Evolutionary conservation across 805 yeast species (phyloP), one percentile per base, ranked within the genome.

Genomic region (Starmera pachycereana): DNA sequence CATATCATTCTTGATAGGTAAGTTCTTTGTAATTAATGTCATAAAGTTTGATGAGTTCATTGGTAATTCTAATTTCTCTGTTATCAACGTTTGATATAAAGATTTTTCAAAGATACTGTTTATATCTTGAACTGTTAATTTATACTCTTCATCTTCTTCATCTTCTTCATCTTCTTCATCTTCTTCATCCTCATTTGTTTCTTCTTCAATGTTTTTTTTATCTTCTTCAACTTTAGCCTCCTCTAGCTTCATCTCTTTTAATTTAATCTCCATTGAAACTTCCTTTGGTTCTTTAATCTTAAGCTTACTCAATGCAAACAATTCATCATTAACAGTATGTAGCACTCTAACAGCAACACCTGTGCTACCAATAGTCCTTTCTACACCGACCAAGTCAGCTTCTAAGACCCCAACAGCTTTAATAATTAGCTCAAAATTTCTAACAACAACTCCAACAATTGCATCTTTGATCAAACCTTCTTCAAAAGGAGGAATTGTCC

Each of bases 331-430:
- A 13, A 72, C 57, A 29, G 69, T 69, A 50, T 87, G 95, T n/a
- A 76, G 49, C 5, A 87, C 63, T 37, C 72, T 68, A 1, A 89
- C 94, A 0, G 92, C 96, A 28, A 82, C 75, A 11, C 97, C 98
- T 12, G 70, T 69, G 12, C 71, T 65, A 0, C 87, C 88, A n/a
- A 70, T 59, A 1, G 75, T 81, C 3, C 65, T 53, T 33, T 62
- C 58, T 37, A 65, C 60, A 2, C 60, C 57, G 3, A 62, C 56
- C 47, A 85, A 46, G 49, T 80, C 70, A 48, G 71, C 42, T 32
- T 61, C 48, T 44, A 83, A 75, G 10, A 68, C 54, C 2, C 96
- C 96, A 25, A 89, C 72, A 0, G 94, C 96, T 52, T 74, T 68
- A 0, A 78, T 69, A 10, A 81, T 80, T 2, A 70, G 57, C 0